These are phyloP conservation scores for Alternaria consortialis DNA, from an alignment of 2,329 filamentous ascomycete species.

Conservation along the genomic window DNA sequence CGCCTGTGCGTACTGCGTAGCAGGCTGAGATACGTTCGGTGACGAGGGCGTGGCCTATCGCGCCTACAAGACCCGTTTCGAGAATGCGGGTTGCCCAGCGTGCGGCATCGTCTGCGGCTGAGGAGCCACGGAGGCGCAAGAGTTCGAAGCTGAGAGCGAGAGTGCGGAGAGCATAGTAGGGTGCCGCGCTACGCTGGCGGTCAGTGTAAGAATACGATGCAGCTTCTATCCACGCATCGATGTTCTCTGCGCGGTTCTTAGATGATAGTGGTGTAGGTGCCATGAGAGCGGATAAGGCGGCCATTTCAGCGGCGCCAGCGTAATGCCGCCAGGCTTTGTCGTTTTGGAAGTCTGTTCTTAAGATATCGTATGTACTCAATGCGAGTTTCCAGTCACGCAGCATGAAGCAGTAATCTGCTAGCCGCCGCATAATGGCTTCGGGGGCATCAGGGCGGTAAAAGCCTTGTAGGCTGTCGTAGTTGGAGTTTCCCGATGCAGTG, in stretches of 20 bases:
- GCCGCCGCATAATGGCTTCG: slow-evolving; percentile 90
- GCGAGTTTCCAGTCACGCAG: slow-evolving; percentile 94
- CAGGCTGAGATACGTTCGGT: slow-evolving; percentile 87
- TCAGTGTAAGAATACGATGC: slow-evolving; percentile 93
- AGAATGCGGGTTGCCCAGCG: slow-evolving; percentile 83
- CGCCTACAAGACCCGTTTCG: slow-evolving; percentile 75
- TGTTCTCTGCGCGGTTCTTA: slow-evolving; percentile 79
- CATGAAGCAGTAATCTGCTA: slow-evolving; percentile 97
- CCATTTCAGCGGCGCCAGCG: slow-evolving; percentile 95
- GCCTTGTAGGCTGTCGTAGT: slow-evolving; percentile 79
- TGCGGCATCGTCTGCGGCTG: slow-evolving; percentile 84
- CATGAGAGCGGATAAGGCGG: slow-evolving; percentile 82
- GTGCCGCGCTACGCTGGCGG: slow-evolving; percentile 71
- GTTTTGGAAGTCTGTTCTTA: slow-evolving; percentile 87
- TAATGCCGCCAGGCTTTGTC: slow-evolving; percentile 98
- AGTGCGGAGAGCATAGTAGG: slow-evolving; percentile 82
- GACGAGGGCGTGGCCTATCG: slow-evolving; percentile 80
- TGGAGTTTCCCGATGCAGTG: slow-evolving; percentile 64
- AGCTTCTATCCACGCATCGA: slow-evolving; percentile 88
- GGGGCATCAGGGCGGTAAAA: slow-evolving; percentile 85
- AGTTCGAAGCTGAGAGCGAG: slow-evolving; percentile 82
- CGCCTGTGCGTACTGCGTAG: slow-evolving; percentile 76
- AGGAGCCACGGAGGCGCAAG: slow-evolving; percentile 79
- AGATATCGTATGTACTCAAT: slow-evolving; percentile 87
- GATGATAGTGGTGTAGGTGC: slow-evolving; percentile 75